Evolutionary conservation across 805 yeast genomes (phyloP), one percentile per base, ranked within the genome.

Genomic region (Barnettozyma siamensis): DNA sequence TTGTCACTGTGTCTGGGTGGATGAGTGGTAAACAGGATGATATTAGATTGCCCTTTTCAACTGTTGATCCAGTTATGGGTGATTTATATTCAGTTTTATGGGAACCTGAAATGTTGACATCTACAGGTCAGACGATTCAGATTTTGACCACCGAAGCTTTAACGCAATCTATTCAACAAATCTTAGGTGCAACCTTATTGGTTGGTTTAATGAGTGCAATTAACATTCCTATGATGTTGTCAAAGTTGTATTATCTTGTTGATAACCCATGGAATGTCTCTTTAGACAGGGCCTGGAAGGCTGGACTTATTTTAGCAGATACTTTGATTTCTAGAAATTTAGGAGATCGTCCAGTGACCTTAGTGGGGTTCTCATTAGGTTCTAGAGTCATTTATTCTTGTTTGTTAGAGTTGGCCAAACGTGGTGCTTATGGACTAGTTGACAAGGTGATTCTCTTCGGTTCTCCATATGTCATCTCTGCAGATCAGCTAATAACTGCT

Each of bases 201-300:
- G 81, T 88, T 9, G 91, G 95, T 1, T 72, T 93, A 46, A 88
- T 93, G 95, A 76, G 96, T 13, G 89, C 97, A 2, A 71, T 93
- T 37, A 98, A 91, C 59, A 68, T 86, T 46, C 99, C 99, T 0
- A 83, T 93, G 89, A 82, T 84, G 50, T 70, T 93, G 30, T 79
- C 97, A 0, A 93, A 93, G 55, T 68, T 93, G 32, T 83, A 95
- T 3, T 93, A 93, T 51, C 64, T 93, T 23, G 71, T 93, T 21
- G 99, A 93, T 56, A 93, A 93, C 55, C 99, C 99, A 1, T 93
- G 99, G 99, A 91, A 83, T 57, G 98, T 93, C 5, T 89, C 98
- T 0, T 67, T 93, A 44, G 98, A 91, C 61, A 73, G 99, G 45
- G 99, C 99, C 0, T 91, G 97, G 98, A 75, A 88, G 33, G 95